These are phyloP conservation scores for Crepidotus variabilis DNA, from an alignment of 768 basidiomycete species.

Conservation along the genomic window DNA sequence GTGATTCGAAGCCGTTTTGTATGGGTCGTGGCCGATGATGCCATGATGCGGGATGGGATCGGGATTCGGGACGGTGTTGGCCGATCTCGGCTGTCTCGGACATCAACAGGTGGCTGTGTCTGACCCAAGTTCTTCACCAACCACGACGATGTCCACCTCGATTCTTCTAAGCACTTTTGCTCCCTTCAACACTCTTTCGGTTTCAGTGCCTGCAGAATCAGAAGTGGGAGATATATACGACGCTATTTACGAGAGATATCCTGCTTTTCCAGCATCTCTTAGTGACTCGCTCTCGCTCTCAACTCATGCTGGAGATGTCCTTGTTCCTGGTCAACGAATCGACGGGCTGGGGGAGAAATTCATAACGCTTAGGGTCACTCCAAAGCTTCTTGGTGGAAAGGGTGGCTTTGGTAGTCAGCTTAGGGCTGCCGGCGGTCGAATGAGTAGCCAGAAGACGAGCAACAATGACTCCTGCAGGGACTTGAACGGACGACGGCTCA, in stretches of 20 bases:
- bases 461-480: constrained; percentile 96
- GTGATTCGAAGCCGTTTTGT: too few species aligned
- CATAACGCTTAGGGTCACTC: constrained; percentile 69
- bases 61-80: too few species aligned
- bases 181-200: too few species aligned
- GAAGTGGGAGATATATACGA: too few species aligned
- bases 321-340: constrained; percentile 21
- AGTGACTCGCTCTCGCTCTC: constrained; percentile 28
- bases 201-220: too few species aligned
- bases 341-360: constrained; percentile 28
- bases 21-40: too few species aligned
- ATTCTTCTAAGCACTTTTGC: too few species aligned
- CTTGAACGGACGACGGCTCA: constrained; percentile 82
- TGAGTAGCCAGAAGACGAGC: constrained; percentile 94
- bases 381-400: constrained; percentile 84
- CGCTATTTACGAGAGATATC: constrained; percentile 29
- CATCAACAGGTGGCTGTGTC: too few species aligned
- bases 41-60: too few species aligned
- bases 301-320: constrained; percentile 33
- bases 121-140: too few species aligned
- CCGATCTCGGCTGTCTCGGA: too few species aligned
- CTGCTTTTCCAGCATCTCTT: constrained; percentile 27
- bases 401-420: constrained; percentile 97
- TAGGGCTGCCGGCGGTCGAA: constrained; percentile 94
- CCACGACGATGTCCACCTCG: too few species aligned